Base-by-base conservation (phyloP, 441 rosid genomes). In the Adansonia madagascariensis region DNA sequence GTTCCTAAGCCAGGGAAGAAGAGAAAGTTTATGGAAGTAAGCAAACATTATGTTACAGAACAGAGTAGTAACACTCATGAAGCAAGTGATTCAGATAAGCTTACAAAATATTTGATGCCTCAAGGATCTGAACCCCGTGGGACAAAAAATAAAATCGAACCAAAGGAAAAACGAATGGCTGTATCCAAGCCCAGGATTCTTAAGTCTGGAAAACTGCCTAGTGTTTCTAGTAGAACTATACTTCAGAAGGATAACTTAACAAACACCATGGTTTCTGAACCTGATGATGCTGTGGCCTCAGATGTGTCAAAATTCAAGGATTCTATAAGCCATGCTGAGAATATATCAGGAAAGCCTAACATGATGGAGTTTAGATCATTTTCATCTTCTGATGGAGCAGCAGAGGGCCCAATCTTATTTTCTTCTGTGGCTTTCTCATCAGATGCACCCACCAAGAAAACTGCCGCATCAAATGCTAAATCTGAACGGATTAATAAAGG, bases 1-100 rank as follows among this genome's bases (percentile, higher is more conserved):
- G 92, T 94, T 80, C 99, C 99, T 59, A 94, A 92, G 83, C 99
- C 98, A 80, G 98, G 99, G 78, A 97, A 94, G 88, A 97, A 92
- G 81, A 87, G 93, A 83, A 97, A 97, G 84, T 93, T 94, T 81
- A 97, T 97, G 98, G 99, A 97, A 31, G 99, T 97, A 59, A 94
- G 99, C 89, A 93, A 91, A 83, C 98, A 93, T 80, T 93, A 91
- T 75, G 88, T 88, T 77, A 89, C 87, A 46, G 93, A 84, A 83
- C 82, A 84, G 53, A 84, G 85, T 79, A 79, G 78, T 62, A 85
- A 83, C 84, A 82, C 77, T 59, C 80, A 80, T 31, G 89, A 88
- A 79, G 66, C 87, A 60, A 89, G 84, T 82, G 97, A 90, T 79
- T 84, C 95, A 0, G 83, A 82, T 52, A 96, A 92, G 86, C 85